Conservation (phyloP, 2,329 filamentous ascomycete species). For the Leptographium lundbergii region DNA sequence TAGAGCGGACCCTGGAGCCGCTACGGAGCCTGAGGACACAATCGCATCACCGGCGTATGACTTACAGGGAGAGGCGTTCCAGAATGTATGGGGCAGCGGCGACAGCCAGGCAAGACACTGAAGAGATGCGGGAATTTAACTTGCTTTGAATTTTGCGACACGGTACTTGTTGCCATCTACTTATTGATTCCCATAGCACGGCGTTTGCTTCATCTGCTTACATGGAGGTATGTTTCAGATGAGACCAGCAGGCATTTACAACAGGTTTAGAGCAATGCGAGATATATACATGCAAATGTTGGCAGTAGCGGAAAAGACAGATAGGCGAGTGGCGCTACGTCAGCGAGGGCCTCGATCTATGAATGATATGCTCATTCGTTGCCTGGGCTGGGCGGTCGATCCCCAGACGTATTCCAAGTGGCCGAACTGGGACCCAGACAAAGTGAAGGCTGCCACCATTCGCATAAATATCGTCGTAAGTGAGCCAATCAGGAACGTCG, state of each 20-base stretch:
- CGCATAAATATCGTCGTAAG: constrained; percentile 53
- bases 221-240: neutral
- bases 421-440: constrained; percentile 40
- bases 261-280: neutral
- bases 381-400: constrained; percentile 33
- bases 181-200: neutral
- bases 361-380: neutral
- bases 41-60: constrained; percentile 9
- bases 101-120: neutral
- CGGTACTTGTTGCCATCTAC: neutral
- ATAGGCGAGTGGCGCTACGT: neutral
- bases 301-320: neutral
- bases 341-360: neutral
- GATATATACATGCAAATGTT: neutral
- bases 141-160: neutral
- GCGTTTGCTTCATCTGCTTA: neutral
- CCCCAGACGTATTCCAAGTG: constrained; percentile 43
- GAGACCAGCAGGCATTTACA: neutral
- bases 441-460: constrained; percentile 52
- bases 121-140: neutral
- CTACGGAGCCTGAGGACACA: neutral
- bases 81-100: constrained; percentile 12
- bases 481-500: constrained; percentile 54
- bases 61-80: constrained; percentile 12
- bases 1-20: neutral